These are phyloP conservation scores for Toxoplasma gondii DNA, from an alignment of 169 alveolate genomes.

Conservation along the genomic window DNA sequence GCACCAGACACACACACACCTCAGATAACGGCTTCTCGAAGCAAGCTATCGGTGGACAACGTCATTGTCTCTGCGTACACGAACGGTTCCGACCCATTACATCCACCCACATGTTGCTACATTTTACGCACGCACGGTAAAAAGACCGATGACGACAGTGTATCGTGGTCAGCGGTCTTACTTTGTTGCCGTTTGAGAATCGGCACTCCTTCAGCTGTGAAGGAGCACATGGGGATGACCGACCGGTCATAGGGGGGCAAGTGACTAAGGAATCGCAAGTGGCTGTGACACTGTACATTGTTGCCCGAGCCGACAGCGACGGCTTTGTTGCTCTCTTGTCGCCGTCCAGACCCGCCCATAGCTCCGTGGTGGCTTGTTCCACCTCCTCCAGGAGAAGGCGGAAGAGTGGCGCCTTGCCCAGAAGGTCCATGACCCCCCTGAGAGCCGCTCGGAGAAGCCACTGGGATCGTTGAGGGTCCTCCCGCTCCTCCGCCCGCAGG, in stretches of 20 bases:
- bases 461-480: too few species aligned
- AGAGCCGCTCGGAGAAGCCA: too few species aligned
- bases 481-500: too few species aligned
- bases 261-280: constrained; percentile 24
- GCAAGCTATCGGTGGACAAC: too few species aligned
- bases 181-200: neutral
- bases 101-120: neutral
- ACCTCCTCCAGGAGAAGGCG: too few species aligned
- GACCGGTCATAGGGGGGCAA: constrained; percentile 43
- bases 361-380: neutral
- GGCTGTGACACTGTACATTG: constrained; percentile 4
- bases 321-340: neutral
- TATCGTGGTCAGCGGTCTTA: neutral
- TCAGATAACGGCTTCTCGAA: neutral
- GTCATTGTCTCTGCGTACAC: neutral
- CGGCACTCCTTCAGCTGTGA: neutral
- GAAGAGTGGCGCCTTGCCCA: too few species aligned
- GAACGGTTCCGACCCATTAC: neutral
- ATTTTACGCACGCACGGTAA: neutral
- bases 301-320: neutral
- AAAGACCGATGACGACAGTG: neutral
- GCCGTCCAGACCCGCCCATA: neutral
- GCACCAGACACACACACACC: neutral
- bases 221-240: constrained; percentile 23
- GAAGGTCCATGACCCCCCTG: too few species aligned